Conservation (phyloP, 805 yeast genomes). For the Cyberlindnera euphorbiiphila region DNA sequence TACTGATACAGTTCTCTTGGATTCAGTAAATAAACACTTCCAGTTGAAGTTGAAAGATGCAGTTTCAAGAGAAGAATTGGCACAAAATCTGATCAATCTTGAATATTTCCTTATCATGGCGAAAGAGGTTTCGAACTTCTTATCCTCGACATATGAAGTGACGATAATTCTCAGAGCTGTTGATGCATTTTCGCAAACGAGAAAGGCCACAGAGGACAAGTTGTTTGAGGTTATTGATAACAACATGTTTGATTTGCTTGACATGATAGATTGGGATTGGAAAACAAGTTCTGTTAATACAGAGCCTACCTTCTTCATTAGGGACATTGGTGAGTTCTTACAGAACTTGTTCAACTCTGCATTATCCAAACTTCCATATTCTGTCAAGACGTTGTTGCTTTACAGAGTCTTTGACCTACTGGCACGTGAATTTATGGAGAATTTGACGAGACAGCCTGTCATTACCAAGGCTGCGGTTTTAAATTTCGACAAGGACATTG, state of each 20-base stretch:
- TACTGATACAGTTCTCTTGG: slow-evolving; percentile 65
- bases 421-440: slow-evolving; percentile 61
- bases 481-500: slow-evolving; percentile 77
- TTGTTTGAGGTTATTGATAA: slow-evolving; percentile 80
- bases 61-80: slow-evolving; percentile 81
- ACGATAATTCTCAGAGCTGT: slow-evolving; percentile 48
- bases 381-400: slow-evolving; percentile 74
- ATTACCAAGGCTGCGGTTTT: slow-evolving; percentile 55
- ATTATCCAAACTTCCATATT: slow-evolving; percentile 72
- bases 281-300: slow-evolving; percentile 42
- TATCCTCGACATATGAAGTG: slow-evolving; percentile 35
- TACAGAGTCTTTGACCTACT: slow-evolving; percentile 85
- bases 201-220: slow-evolving; percentile 72
- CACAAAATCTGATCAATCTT: slow-evolving; percentile 83
- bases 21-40: slow-evolving; percentile 62
- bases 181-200: slow-evolving; percentile 50
- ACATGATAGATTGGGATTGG: slow-evolving; percentile 88
- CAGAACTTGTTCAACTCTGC: slow-evolving; percentile 84
- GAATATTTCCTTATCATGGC: slow-evolving; percentile 82
- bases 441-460: slow-evolving; percentile 51
- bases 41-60: slow-evolving; percentile 54
- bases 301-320: slow-evolving; percentile 70
- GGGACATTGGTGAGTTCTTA: slow-evolving; percentile 81
- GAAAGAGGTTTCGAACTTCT: slow-evolving; percentile 47
- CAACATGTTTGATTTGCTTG: slow-evolving; percentile 75